phyloP scores from a whole-genome alignment of 352 stramenopile species.

The Phytophthora chlamydospora region DNA sequence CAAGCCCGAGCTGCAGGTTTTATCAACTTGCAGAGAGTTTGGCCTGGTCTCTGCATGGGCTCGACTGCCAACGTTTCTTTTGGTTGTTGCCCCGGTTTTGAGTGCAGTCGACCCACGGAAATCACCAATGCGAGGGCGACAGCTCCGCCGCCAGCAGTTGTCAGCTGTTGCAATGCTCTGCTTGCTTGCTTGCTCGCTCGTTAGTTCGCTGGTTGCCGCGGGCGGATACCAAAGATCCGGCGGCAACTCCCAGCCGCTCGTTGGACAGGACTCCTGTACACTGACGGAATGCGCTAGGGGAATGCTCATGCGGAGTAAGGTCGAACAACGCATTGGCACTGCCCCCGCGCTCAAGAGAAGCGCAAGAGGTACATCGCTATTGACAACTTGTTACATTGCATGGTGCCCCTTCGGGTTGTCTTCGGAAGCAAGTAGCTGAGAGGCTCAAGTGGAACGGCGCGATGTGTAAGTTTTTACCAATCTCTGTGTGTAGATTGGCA shows the following conservation, averaged over 20 bases:
- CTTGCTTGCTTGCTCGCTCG: slow-evolving; percentile 29
- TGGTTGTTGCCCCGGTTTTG: slow-evolving; percentile 28
- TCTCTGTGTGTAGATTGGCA: background rate
- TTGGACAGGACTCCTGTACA: background rate
- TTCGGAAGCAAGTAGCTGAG: too few species aligned
- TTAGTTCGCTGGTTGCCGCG: slow-evolving; percentile 9
- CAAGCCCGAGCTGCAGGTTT: slow-evolving; percentile 7
- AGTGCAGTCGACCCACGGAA: slow-evolving; percentile 10
- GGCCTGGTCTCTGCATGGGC: slow-evolving; percentile 21
- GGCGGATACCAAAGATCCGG: slow-evolving; percentile 9
- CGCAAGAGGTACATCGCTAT: too few species aligned
- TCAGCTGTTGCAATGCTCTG: slow-evolving; percentile 15
- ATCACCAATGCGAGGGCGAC: slow-evolving; percentile 35
- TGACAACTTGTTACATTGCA: too few species aligned
- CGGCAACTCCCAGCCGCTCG: slow-evolving; percentile 1
- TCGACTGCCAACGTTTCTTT: slow-evolving; percentile 33
- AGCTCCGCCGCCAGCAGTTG: slow-evolving; percentile 24
- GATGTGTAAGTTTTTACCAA: slow-evolving; percentile 1
- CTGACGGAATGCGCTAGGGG: background rate
- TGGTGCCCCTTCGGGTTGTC: too few species aligned
- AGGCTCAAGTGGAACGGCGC: slow-evolving; percentile 6
- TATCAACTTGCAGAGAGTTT: slow-evolving; percentile 18
- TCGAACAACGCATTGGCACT: background rate
- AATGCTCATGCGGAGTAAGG: slow-evolving; percentile 2
- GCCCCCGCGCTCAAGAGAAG: too few species aligned